Evolutionary conservation across 148 eudicot species (phyloP).

Genomic region (Amaranthus cruentus): DNA sequence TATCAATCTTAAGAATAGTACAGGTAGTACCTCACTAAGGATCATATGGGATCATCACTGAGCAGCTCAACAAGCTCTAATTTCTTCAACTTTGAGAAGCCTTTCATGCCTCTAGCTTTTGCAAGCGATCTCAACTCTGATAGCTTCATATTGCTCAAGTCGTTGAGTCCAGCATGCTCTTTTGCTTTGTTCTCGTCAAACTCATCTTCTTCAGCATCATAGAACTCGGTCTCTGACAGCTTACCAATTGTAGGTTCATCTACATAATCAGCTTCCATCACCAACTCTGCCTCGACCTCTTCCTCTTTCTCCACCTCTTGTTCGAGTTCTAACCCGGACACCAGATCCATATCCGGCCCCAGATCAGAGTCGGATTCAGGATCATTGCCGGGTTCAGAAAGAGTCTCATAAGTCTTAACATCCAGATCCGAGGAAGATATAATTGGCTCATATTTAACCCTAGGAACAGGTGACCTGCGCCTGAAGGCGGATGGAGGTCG

Average conservation of each 20-base stretch:
- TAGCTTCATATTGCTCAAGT: slow-evolving; percentile 66
- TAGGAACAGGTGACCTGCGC: slow-evolving; percentile 74
- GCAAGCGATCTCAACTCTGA: slow-evolving; percentile 71
- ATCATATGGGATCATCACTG: slow-evolving; percentile 30
- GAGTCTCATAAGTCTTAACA: slow-evolving; percentile 25
- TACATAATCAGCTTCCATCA: slow-evolving; percentile 24
- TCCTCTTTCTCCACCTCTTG: slow-evolving; percentile 24
- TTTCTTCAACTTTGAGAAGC: slow-evolving; percentile 83
- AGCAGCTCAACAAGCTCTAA: slow-evolving; percentile 68
- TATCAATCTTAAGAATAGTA: neutral
- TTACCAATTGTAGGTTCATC: slow-evolving; percentile 39
- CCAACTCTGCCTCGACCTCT: slow-evolving; percentile 34
- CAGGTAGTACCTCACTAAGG: neutral
- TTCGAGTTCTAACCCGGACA: slow-evolving; percentile 22
- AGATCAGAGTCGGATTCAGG: slow-evolving; percentile 25
- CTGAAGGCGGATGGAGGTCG: slow-evolving; percentile 69
- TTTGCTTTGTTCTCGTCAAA: slow-evolving; percentile 32
- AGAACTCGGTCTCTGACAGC: slow-evolving; percentile 38
- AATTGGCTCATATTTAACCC: slow-evolving; percentile 38
- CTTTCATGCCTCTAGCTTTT: slow-evolving; percentile 79
- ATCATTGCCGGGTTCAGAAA: slow-evolving; percentile 25
- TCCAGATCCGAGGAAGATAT: slow-evolving; percentile 23
- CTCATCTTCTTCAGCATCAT: slow-evolving; percentile 34
- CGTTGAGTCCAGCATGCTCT: slow-evolving; percentile 21
- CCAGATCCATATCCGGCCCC: slow-evolving; percentile 24